phyloP scores from a whole-genome alignment of 352 stramenopile genomes.

The Pelagophyceae sp. region DNA sequence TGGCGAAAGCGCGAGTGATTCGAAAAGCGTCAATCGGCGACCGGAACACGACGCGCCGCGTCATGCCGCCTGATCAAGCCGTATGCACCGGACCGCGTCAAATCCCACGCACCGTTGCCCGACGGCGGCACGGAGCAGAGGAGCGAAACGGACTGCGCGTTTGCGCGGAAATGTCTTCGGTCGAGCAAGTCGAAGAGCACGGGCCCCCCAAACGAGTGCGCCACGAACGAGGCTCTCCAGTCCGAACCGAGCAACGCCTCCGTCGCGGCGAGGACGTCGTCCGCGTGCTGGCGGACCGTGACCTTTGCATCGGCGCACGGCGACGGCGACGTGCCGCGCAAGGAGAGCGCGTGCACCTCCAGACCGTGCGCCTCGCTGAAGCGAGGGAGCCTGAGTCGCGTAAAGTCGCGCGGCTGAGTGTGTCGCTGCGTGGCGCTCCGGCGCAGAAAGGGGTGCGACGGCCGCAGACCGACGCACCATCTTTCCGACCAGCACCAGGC shows the following conservation, averaged over 20 bases:
- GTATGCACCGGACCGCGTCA: too few species aligned
- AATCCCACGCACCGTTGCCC: too few species aligned
- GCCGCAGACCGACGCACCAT: constrained; percentile 54
- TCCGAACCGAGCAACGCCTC: constrained; percentile 18
- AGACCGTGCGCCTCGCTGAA: constrained; percentile 4
- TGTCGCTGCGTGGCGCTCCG: too few species aligned
- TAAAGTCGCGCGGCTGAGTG: too few species aligned
- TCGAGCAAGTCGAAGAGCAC: constrained; percentile 39
- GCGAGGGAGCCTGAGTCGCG: background rate
- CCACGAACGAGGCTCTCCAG: constrained; percentile 44
- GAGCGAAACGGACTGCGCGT: constrained; percentile 41
- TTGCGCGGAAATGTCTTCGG: constrained; percentile 20
- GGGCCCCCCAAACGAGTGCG: constrained; percentile 60
- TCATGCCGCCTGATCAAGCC: too few species aligned
- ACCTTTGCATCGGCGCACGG: background rate
- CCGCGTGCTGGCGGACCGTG: constrained; percentile 36
- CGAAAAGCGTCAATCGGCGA: constrained; percentile 45
- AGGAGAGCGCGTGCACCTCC: constrained; percentile 4
- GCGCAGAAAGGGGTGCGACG: too few species aligned
- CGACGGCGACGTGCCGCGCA: constrained; percentile 20
- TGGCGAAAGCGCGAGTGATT: constrained; percentile 50
- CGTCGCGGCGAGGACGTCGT: constrained; percentile 38
- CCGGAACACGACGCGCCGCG: constrained; percentile 48
- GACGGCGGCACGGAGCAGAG: constrained; percentile 59
- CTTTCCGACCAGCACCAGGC: constrained; percentile 62